Percentiles rank a stretch among this genome's conserved stretches.
These are phyloP conservation scores for Penicillium paxilli DNA, from an alignment of 495 filamentous ascomycete species.

Conservation along the genomic window DNA sequence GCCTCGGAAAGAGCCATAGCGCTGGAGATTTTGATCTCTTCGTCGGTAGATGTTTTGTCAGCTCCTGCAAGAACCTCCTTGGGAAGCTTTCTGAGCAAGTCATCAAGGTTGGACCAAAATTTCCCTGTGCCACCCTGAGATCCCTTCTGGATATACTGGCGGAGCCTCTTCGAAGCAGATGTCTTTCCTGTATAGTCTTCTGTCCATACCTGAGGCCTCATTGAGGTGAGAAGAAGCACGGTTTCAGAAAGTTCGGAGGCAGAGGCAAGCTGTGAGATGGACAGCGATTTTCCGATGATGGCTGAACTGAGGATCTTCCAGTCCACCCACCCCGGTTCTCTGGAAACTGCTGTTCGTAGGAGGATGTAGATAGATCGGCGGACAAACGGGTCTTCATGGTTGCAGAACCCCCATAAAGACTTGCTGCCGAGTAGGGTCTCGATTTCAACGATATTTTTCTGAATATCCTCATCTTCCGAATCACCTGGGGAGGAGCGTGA, in stretches of 20 bases:
- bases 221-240: conserved; percentile 60
- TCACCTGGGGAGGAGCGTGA: conserved; percentile 29
- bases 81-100: conserved; percentile 62
- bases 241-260: conserved; percentile 65
- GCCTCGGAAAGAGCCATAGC: conserved; percentile 55
- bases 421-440: conserved; percentile 61
- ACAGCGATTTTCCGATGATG: conserved; percentile 69
- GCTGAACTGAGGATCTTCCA: conserved; percentile 62
- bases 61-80: conserved; percentile 45
- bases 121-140: conserved; percentile 68
- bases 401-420: conserved; percentile 74
- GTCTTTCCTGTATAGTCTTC: conserved; percentile 66
- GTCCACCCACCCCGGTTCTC: conserved; percentile 58
- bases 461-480: conserved; percentile 48
- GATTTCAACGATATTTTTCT: conserved; percentile 47
- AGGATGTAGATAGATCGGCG: conserved; percentile 70
- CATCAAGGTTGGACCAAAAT: conserved; percentile 69
- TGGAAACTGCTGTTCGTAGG: conserved; percentile 57
- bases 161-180: conserved; percentile 60
- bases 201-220: conserved; percentile 73
- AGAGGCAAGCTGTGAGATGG: conserved; percentile 68
- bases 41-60: conserved; percentile 42
- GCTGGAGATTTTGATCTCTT: conserved; percentile 23
- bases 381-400: conserved; percentile 66
- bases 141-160: conserved; percentile 76